Base-by-base conservation (phyloP, 352 stramenopile species). In the Phytophthora palmivora region DNA sequence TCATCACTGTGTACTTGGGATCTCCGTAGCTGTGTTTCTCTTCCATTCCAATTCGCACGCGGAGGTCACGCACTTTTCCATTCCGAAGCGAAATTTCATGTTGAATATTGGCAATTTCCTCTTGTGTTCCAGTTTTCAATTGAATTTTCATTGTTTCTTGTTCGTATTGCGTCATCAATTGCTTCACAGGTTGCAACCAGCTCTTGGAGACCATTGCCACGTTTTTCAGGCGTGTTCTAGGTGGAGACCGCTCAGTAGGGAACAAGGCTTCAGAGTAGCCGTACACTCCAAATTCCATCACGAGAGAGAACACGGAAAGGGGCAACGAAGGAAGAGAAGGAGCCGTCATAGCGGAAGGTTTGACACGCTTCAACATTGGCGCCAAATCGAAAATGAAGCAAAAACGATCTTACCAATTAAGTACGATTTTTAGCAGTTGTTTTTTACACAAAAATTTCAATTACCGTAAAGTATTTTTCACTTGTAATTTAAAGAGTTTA, bases 151-250 rank as follows among this genome's bases (percentile, higher is more conserved):
- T 28, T 15, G 45, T 63, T 43, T 56, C 44, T 26, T 33, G 44
- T 9, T 34, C 26, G 24, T 49, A 63, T 44, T 49, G 36, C 36
- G 19, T 30, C 45, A 47, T 50, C 10, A 63, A 19, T 2, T 43
- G 46, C 38, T 50, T 34, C 5, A 63, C 37, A 14, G 30, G 16
- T 10, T 50, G 44, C 55, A 43, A 32, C 44, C 44, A 50, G 36
- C 55, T 44, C 36, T 51, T 57, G 45, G 12, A 56, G 3, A 63
- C 44, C 24, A 63, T 11, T 26, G 32, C 43, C 30, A 56, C 43
- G 26, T 63, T 44, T 42, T 49, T 43, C 10, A 58, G 26, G 8
- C 9, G 18, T 10, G 42, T 12, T 10, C 16, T 1, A 14, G 28
- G 45, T 26, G n/a, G 24, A n/a, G 45, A 52, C 6, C 28, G 28